Base-by-base conservation (phyloP, 2,329 filamentous ascomycete genomes). In the Cucurbitaria berberidis region DNA sequence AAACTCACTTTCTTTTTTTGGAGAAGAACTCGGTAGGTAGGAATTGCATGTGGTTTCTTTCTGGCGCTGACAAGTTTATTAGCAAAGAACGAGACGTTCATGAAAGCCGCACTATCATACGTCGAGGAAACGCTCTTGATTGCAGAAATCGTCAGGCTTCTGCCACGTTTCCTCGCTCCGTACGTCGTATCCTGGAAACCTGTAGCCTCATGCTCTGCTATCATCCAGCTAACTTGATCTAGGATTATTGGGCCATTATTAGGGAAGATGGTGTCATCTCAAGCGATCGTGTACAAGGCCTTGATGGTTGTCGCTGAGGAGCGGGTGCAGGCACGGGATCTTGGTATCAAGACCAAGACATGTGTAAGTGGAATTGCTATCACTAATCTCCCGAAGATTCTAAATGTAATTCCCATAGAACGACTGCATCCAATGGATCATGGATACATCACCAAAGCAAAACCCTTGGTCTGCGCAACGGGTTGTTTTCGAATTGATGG, bases 371-470 rank as follows among this genome's bases (percentile, higher is more conserved):
- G 4, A 16, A n/a, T 26, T 18, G 8, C 16, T 7, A 15, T 3
- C 15, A 21, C 29, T 35, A 5, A n/a, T 24, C n/a, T 42, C 4
- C 4, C 26, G 10, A 13, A 32, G n/a, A 4, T 29, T 8, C 30
- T 15, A 34, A 34, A 11, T 35, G 34, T 27, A 51, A 27, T 21
- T 13, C 7, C 9, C 4, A 10, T n/a, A 58, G 60, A 48, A 49
- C 27, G 68, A 73, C 32, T 68, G 65, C 21, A 69, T 74, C 18
- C 68, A 74, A 48, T 74, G 70, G 70, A 66, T 73, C 29, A 73
- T 74, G 51, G 67, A 74, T 6, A 68, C 60, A 0, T 53, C 68
- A 2, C 69, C 71, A 1, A 56, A 43, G 41, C 48, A 52, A 13
- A 60, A 58, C 1, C 62, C 64, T 0, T 72, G 71, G 69, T 54